phyloP scores from a whole-genome alignment of 202 grass and related monocot genomes.

The Setaria italica region DNA sequence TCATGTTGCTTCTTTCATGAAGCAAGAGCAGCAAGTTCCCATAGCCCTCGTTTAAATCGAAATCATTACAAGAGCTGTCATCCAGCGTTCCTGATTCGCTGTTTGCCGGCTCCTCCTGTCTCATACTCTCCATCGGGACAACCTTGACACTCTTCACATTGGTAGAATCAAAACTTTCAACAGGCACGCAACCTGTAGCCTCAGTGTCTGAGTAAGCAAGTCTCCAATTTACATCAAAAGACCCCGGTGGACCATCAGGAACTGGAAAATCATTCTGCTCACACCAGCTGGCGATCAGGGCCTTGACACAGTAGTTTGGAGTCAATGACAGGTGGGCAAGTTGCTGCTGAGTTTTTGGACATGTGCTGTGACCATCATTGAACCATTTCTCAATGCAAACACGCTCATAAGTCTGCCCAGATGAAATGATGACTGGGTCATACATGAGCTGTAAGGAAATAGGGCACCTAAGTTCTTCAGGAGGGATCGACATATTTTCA shows the following conservation, averaged over 20 bases:
- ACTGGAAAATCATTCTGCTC: slow-evolving; percentile 89
- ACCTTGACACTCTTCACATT: slow-evolving; percentile 65
- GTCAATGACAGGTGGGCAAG: slow-evolving; percentile 85
- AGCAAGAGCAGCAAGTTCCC: slow-evolving; percentile 72
- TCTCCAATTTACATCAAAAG: slow-evolving; percentile 80
- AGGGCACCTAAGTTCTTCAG: slow-evolving; percentile 94
- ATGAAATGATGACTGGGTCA: slow-evolving; percentile 96
- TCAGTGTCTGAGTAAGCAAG: slow-evolving; percentile 54
- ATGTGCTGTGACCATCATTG: slow-evolving; percentile 86
- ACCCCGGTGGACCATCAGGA: slow-evolving; percentile 75
- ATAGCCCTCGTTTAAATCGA: slow-evolving; percentile 64
- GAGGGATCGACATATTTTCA: slow-evolving; percentile 79
- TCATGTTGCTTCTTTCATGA: slow-evolving; percentile 60
- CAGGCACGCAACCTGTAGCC: slow-evolving; percentile 57
- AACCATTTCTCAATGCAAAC: slow-evolving; percentile 99
- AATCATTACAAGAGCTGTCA: slow-evolving; percentile 47
- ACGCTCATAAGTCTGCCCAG: slow-evolving; percentile 96
- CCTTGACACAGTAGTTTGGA: slow-evolving; percentile 97
- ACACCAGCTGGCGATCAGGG: slow-evolving; percentile 89
- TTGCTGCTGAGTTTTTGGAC: slow-evolving; percentile 94
- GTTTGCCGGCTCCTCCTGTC: slow-evolving; percentile 61
- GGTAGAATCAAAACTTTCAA: slow-evolving; percentile 65
- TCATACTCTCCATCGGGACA: slow-evolving; percentile 51
- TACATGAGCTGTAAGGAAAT: slow-evolving; percentile 98
- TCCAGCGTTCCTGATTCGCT: slow-evolving; percentile 54